Evolutionary conservation across 768 basidiomycete genomes (phyloP), one percentile per base, ranked within the genome.

Genomic region (Leccinum broughii): DNA sequence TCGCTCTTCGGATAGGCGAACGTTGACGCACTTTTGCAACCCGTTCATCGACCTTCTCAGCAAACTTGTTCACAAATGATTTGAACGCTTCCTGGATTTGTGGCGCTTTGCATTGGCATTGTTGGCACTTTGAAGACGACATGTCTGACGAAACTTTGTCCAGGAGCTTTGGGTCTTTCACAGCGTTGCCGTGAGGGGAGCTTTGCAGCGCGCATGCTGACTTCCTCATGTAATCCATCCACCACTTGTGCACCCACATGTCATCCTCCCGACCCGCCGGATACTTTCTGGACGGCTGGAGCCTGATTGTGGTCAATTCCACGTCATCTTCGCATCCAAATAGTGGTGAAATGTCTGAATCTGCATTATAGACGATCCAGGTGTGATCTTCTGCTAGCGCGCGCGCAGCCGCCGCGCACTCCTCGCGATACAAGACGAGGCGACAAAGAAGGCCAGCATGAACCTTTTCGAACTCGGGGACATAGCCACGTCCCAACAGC

Each of bases 141-240:
- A 69, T 58, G 4, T 52, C 49, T 6, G 6, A 15, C 0, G 39
- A n/a, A 15, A 20, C 57, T 14, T 51, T 49, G 7, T 20, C 14
- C 8, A 64, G 30, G 11, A 64, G 55, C 4, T 34, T 4, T 11
- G 5, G 2, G 35, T 67, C 55, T 22, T 55, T 64, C 4, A 67
- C 58, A 6, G 28, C 30, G 1, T 54, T 11, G 1, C 58, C 37
- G 0, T 22, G 20, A 11, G 65, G 60, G 6, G 14, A 30, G 32
- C 30, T 55, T 20, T 39, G 58, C 55, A 69, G 14, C 1, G 44
- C 60, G 0, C 8, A 6, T 49, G 57, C 41, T 14, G 65, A 59
- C 55, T 55, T 64, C 20, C 6, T 62, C 65, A 62, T 62, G 20
- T 64, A 69, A 11, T 63, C 46, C 2, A 41, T 1, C 67, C 64